These are phyloP conservation scores for Neurospora tetrasperma DNA, from an alignment of 495 filamentous ascomycete genomes.

Conservation along the genomic window DNA sequence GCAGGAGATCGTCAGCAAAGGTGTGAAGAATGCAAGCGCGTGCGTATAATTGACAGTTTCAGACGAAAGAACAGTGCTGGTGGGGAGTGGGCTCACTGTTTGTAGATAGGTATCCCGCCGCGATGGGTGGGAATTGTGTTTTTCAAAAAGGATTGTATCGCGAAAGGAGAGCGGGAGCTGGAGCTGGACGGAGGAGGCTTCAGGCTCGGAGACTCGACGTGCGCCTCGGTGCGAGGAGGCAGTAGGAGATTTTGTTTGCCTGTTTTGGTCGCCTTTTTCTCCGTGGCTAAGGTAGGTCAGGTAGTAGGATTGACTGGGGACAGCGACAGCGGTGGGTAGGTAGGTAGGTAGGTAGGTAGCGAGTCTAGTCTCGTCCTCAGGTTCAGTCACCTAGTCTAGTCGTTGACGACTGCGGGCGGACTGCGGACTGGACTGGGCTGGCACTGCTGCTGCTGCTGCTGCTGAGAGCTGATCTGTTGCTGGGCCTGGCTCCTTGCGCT, in stretches of 20 bases:
- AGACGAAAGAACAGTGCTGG: background rate
- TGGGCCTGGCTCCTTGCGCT: background rate
- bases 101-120: background rate
- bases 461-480: background rate
- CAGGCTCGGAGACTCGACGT: background rate
- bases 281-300: background rate
- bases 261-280: slow-evolving; percentile 1
- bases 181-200: background rate
- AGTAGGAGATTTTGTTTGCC: slow-evolving; percentile 1
- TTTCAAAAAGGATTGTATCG: background rate
- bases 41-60: background rate
- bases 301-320: background rate
- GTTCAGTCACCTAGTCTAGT: too few relatives aligned
- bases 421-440: too few relatives aligned
- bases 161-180: background rate
- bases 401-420: too few relatives aligned
- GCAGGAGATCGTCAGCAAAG: background rate
- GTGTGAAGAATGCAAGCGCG: background rate
- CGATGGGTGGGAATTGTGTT: background rate
- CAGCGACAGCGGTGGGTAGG: background rate
- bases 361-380: too few relatives aligned
- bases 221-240: background rate
- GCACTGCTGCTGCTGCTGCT: too few relatives aligned
- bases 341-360: too few relatives aligned
- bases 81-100: background rate